Conservation (phyloP, 805 yeast genomes). For the Yarrowia keelungensis region DNA sequence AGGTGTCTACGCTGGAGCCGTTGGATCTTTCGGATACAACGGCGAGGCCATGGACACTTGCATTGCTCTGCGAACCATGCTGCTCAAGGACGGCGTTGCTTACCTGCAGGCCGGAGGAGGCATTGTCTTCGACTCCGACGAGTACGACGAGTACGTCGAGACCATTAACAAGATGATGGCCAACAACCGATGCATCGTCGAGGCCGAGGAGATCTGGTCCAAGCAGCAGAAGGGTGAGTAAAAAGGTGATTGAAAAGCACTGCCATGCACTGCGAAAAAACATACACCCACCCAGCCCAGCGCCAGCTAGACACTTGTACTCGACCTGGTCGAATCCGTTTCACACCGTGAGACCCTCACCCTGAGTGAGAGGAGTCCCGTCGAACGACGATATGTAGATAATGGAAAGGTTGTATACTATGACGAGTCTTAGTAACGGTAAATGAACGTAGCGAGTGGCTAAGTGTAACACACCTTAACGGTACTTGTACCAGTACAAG, state of each 20-base stretch:
- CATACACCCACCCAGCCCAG: no score
- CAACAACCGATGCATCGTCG: conserved; percentile 85
- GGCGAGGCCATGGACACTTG: conserved; percentile 97
- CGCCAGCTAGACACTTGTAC: background rate
- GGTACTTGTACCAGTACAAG: no score
- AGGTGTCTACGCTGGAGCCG: conserved; percentile 99
- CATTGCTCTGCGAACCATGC: conserved; percentile 97
- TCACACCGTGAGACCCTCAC: conserved; percentile 21
- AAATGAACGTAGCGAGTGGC: no score
- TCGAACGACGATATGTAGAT: conserved; percentile 28
- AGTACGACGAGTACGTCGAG: conserved; percentile 92
- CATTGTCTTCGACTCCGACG: conserved; percentile 93
- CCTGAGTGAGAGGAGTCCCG: conserved; percentile 36
- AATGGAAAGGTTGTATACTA: background rate
- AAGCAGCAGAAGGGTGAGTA: conserved; percentile 36
- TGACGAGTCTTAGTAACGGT: no score
- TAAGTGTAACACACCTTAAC: no score
- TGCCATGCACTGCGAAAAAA: background rate
- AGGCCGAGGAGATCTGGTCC: conserved; percentile 71
- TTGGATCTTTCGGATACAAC: conserved; percentile 97
- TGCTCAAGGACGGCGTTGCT: conserved; percentile 86
- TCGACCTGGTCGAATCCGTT: conserved; percentile 17
- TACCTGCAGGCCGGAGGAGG: conserved; percentile 99
- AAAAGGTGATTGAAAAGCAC: background rate
- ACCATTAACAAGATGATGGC: conserved; percentile 98